Evolutionary conservation across 2,329 filamentous ascomycete species (phyloP), one percentile per base, ranked within the genome.

Genomic region (Nemania sp.): DNA sequence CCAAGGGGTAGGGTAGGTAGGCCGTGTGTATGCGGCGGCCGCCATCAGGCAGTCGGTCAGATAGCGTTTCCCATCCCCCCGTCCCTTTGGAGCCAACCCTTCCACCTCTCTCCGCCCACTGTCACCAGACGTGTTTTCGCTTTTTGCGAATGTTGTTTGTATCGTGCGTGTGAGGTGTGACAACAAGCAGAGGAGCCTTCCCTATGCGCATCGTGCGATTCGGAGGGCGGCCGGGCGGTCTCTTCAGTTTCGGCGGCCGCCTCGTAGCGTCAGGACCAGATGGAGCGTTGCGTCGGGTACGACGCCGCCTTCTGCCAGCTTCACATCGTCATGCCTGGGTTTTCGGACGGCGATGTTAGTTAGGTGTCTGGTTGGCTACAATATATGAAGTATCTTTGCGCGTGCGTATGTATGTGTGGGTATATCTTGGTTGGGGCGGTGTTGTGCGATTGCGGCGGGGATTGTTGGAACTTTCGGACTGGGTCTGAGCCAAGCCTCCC

Each of bases 261-360:
- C 95, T 74, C 95, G 87, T 63, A 99, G 87, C 45, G 95, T 96
- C 68, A 99, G 88, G 53, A 99, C 95, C 73, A 99, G 82, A 83
- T 99, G 95, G 69, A 99, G 83, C 37, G 94, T 99, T 64, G 92
- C 91, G 60, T 95, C 95, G 57, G 92, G 92, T 76, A 95, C 90
- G 64, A 99, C 90, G 66, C 86, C 87, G 77, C 98, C 98, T 71
- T 98, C 94, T 56, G 84, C 81, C 6, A 95, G 94, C 11, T 92
- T 94, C 79, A 97, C 97, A 71, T 98, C 94, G 75, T 99, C 95
- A 74, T 88, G 87, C 92, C 94, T 98, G 20, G 10, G 25, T 13
- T 35, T 17, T n/a, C 9, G n/a, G 20, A 15, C 3, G 15, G n/a
- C 15, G 37, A 25, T 7, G 58, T 64, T 56, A 64, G 43, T n/a